Percentiles rank a stretch among this genome's conserved stretches.
These are phyloP conservation scores for Artemisia annua DNA, from an alignment of 129 eudicot species.

Conservation along the genomic window DNA sequence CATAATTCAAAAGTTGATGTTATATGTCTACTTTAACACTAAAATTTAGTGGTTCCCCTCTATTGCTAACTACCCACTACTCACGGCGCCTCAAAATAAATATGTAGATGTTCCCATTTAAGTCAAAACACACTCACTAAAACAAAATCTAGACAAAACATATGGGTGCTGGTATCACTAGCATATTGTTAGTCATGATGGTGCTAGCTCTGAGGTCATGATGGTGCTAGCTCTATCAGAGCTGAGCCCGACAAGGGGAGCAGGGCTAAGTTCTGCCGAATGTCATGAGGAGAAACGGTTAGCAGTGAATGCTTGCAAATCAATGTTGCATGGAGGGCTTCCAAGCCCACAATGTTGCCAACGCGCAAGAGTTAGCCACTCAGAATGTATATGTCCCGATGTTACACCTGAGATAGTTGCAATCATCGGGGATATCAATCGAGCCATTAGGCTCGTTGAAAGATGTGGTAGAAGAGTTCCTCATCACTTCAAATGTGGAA, in stretches of 20 bases:
- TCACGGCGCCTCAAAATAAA: no score
- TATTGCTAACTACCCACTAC: constrained; percentile 17
- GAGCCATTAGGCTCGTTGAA: constrained; percentile 23
- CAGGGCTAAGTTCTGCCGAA: constrained; percentile 19
- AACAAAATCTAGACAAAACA: constrained; percentile 14
- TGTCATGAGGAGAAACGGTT: constrained; percentile 38
- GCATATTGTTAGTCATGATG: constrained; percentile 13
- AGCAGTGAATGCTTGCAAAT: constrained; percentile 33
- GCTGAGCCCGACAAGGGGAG: constrained; percentile 14
- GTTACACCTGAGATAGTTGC: constrained; percentile 42
- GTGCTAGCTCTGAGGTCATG: constrained; percentile 19
- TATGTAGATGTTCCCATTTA: background rate
- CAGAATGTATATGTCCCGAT: constrained; percentile 44
- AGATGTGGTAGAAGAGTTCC: constrained; percentile 36
- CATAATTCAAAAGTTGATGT: no score
- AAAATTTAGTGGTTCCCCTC: constrained; percentile 8
- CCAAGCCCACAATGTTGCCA: constrained; percentile 43
- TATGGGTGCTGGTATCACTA: constrained; percentile 20
- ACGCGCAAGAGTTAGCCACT: constrained; percentile 38
- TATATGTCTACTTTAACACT: no score
- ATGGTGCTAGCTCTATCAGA: constrained; percentile 23
- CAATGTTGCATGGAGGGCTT: constrained; percentile 26
- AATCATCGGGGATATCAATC: constrained; percentile 18
- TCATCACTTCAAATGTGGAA: constrained; percentile 36
- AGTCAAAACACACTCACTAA: background rate